Percentiles rank a stretch among this genome's conserved stretches.
Evolutionary conservation across 2,329 filamentous ascomycete genomes (phyloP).

Genomic region (Trichocomaceae sp.): DNA sequence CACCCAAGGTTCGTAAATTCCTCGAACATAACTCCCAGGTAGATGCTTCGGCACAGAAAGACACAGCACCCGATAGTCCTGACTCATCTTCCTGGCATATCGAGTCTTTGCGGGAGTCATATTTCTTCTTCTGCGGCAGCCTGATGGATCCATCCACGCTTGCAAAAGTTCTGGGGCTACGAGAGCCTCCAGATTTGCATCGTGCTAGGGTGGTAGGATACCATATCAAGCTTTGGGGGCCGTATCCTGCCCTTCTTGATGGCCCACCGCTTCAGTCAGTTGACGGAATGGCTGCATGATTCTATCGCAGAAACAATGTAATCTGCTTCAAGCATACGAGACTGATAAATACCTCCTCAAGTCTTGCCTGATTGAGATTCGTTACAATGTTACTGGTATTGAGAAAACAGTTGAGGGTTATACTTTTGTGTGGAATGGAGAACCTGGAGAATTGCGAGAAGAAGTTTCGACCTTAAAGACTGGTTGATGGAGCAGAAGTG

Average conservation of each 20-base stretch:
- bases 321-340: constrained; percentile 15
- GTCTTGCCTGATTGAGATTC: constrained; percentile 11
- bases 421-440: constrained; percentile 14
- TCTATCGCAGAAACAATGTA: neutral
- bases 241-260: constrained; percentile 1
- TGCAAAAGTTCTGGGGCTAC: neutral
- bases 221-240: neutral
- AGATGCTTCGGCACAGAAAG: neutral
- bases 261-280: neutral
- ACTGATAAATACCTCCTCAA: constrained; percentile 11
- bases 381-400: constrained; percentile 4
- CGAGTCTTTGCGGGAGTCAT: neutral
- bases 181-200: neutral
- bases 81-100: neutral
- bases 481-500: constrained; percentile 9
- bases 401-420: constrained; percentile 7
- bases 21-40: neutral
- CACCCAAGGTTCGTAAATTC: neutral
- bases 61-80: neutral
- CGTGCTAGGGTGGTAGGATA: neutral
- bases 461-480: constrained; percentile 14
- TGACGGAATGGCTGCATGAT: neutral
- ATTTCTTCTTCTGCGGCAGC: neutral
- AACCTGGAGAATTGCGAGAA: constrained; percentile 12
- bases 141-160: neutral